Base-by-base conservation (phyloP, 495 filamentous ascomycete species). In the Aspergillus leporis region DNA sequence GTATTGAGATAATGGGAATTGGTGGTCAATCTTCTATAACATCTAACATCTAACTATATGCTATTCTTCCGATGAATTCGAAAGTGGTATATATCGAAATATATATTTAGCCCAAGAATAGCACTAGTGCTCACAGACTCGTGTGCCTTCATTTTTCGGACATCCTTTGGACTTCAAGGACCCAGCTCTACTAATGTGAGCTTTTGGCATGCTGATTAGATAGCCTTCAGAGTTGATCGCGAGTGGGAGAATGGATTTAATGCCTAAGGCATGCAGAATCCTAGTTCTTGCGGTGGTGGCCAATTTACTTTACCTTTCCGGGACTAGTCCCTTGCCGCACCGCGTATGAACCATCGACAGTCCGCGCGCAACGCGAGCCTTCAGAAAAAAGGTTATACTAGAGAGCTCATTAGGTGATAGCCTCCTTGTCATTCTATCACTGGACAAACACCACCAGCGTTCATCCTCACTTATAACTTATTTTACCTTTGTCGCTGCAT, bases 301-400 rank as follows among this genome's bases (percentile, higher is more conserved):
- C 43, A 22, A 47, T 22, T 16, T 22, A 47, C 43, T 23, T 47
- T 47, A 22, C 43, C 43, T 23, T 21, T n/a, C 43, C 9, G 4
- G 21, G 43, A 22, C 43, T 47, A 47, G 43, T 47, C 19, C 3
- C 43, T 47, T 21, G 43, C 13, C 45, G 49, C 38, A 58, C 56
- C 34, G 48, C 56, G 56, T 41, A n/a, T 41, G 34, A 36, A 36
- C 34, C 34, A 34, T 32, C 21, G 12, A 56, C 25, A 56, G 45
- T n/a, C 55, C 43, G 55, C 55, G 55, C 58, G 64, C 64, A 72
- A 67, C 70, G 70, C 70, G 70, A 72, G 43, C 59, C 65, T 65
- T 60, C 62, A 68, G 62, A 64, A 64, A 61, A 54, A 54, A 40
- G 52, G 43, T 47, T 47, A 47, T 22, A 23, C 40, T 43, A 43